Conservation (phyloP, 73 alveolate species). For the Blepharisma japonicum region DNA sequence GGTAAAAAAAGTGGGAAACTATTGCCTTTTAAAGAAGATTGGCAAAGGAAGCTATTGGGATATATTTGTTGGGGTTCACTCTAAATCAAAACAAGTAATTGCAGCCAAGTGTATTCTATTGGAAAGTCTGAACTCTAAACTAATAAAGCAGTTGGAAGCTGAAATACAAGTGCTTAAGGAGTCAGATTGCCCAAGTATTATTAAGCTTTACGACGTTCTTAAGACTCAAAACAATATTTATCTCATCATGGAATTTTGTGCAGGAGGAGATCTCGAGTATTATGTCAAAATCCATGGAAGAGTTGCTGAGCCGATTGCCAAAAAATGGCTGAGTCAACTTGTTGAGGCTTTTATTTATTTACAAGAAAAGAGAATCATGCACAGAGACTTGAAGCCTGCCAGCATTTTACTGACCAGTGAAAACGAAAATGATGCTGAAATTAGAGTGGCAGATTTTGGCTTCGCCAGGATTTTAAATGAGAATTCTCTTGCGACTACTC, state of each 20-base stretch:
- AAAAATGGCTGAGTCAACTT: slow-evolving; percentile 61
- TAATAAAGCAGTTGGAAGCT: slow-evolving; percentile 47
- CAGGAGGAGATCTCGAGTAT: slow-evolving; percentile 69
- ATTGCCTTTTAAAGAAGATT: slow-evolving; percentile 56
- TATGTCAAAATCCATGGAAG: slow-evolving; percentile 48
- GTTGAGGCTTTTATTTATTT: slow-evolving; percentile 62
- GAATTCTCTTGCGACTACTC: slow-evolving; percentile 54
- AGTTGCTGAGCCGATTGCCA: slow-evolving; percentile 71
- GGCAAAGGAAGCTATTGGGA: slow-evolving; percentile 79
- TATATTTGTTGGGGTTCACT: slow-evolving; percentile 68
- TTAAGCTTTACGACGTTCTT: slow-evolving; percentile 68
- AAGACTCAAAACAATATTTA: slow-evolving; percentile 67
- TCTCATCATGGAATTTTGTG: slow-evolving; percentile 75
- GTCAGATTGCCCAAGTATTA: slow-evolving; percentile 62
- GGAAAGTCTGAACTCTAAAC: slow-evolving; percentile 52
- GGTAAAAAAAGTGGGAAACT: slow-evolving; percentile 59
- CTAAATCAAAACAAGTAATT: slow-evolving; percentile 59
- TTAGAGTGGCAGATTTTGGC: slow-evolving; percentile 68
- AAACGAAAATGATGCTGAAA: slow-evolving; percentile 53
- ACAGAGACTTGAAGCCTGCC: slow-evolving; percentile 74
- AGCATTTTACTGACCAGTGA: slow-evolving; percentile 50
- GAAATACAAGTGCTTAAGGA: slow-evolving; percentile 68
- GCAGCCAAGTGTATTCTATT: slow-evolving; percentile 66
- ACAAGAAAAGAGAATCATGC: slow-evolving; percentile 63
- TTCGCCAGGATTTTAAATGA: slow-evolving; percentile 59